Conservation (phyloP, 2,329 filamentous ascomycete species). For the Seiridium cupressi region DNA sequence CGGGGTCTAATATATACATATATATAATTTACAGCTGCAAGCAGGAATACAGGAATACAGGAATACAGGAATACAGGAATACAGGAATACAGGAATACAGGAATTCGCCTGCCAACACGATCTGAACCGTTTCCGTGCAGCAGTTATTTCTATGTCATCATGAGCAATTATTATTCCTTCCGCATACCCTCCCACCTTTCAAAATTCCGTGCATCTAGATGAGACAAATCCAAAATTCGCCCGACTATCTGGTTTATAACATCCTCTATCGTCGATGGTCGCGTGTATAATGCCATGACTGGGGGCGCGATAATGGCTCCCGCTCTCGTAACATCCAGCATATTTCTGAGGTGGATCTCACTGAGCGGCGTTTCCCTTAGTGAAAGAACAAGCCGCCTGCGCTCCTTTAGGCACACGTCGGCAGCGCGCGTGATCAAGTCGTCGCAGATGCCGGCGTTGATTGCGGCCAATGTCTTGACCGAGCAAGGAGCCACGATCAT, state of each 20-base stretch:
- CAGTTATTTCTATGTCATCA: too few species aligned
- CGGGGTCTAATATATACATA: too few species aligned
- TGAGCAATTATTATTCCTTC: background rate
- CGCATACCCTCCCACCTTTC: conserved; percentile 31
- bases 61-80: too few species aligned
- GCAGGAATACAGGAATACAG: too few species aligned
- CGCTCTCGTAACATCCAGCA: conserved; percentile 34
- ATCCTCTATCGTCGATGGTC: conserved; percentile 35
- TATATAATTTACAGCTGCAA: too few species aligned
- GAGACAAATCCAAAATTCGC: conserved; percentile 43
- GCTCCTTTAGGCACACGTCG: conserved; percentile 45
- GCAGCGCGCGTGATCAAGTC: conserved; percentile 44
- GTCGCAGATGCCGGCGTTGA: conserved; percentile 38
- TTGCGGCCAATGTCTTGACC: conserved; percentile 45
- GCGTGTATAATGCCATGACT: conserved; percentile 42
- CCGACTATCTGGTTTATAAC: conserved; percentile 43
- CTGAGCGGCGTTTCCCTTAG: conserved; percentile 44
- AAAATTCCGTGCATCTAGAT: conserved; percentile 38
- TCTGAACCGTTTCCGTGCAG: too few species aligned
- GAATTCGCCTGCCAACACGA: too few species aligned
- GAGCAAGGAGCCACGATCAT: conserved; percentile 49
- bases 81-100: too few species aligned
- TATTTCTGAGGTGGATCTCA: conserved; percentile 45
- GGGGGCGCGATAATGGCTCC: conserved; percentile 43
- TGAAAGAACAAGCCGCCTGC: conserved; percentile 35